Conservation (phyloP, 1,284 basidiomycete species). For the Athelia sp. region DNA sequence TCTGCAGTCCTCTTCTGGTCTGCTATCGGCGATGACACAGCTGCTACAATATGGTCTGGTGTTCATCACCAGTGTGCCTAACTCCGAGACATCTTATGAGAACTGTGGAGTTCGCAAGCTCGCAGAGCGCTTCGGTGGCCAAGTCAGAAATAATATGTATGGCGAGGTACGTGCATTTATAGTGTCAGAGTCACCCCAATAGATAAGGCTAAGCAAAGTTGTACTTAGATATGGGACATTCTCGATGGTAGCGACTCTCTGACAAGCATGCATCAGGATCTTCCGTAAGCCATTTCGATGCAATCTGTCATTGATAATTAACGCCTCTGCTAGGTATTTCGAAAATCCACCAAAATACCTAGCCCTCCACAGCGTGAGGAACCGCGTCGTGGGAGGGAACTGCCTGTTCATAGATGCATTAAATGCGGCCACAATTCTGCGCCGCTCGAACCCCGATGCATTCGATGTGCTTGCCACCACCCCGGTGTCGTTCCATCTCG, state of each 20-base stretch:
- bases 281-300: constrained; percentile 56
- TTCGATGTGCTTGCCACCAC: constrained; percentile 61
- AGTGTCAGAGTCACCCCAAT: no score
- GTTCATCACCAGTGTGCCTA: constrained; percentile 58
- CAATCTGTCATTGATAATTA: no score
- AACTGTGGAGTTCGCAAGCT: constrained; percentile 65
- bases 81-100: constrained; percentile 44
- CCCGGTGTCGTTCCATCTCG: constrained; percentile 84
- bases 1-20: constrained; percentile 33
- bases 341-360: constrained; percentile 89
- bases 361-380: constrained; percentile 84
- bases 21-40: constrained; percentile 51
- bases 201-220: no score
- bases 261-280: constrained; percentile 90
- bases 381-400: constrained; percentile 76
- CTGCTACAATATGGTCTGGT: constrained; percentile 50
- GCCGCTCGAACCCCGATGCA: constrained; percentile 38
- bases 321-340: constrained; percentile 82
- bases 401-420: constrained; percentile 90
- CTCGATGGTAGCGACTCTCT: constrained; percentile 94
- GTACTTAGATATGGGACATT: no score
- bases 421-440: constrained; percentile 61
- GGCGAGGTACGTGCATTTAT: constrained; percentile 88
- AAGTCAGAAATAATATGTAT: constrained; percentile 87
- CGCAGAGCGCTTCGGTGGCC: constrained; percentile 51